Evolutionary conservation across 2,329 filamentous ascomycete species (phyloP), one percentile per base, ranked within the genome.

Genomic region (Colletotrichum godetiae): DNA sequence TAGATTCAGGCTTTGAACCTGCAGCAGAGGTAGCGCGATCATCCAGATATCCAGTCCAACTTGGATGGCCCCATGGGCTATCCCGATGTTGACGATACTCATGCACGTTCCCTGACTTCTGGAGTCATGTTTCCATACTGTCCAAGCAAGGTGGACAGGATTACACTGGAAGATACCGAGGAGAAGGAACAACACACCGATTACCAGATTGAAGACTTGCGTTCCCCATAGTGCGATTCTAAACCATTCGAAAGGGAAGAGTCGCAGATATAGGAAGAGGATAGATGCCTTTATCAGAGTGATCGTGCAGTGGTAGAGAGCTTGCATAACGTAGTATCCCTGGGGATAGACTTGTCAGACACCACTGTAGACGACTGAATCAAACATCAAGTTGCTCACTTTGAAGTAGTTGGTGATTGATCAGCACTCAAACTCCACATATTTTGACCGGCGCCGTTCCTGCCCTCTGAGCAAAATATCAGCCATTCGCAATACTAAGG

Each of bases 221-320:
- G 79, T 75, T 11, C 35, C 76, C 70, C 75, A 78, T 1, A 79
- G 69, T 4, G 76, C 29, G n/a, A 67, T 69, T 5, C 75, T 77
- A 33, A 83, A 78, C 4, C 13, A 55, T 0, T 76, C 63, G 68
- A 5, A 79, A 77, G 84, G 81, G 42, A 84, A 84, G 15, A 84
- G 78, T 3, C 79, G 78, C 6, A 80, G 77, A 72, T 82, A 84
- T 74, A 84, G 80, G 33, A 81, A 76, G 3, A 84, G 77, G 42
- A 84, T 77, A 5, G 82, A 78, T n/a, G 82, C 69, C 67, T 83
- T 83, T 11, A 79, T 76, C 2, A 82, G 81, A 1, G 86, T 79
- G 29, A 87, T 84, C 37, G 80, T 80, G 15, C 7, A 29, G 13
- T 46, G n/a, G 6, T 56, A 61, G 1, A 60, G 15, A 0, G 27